Conservation (phyloP, 805 yeast species). For the Candida insectorum region DNA sequence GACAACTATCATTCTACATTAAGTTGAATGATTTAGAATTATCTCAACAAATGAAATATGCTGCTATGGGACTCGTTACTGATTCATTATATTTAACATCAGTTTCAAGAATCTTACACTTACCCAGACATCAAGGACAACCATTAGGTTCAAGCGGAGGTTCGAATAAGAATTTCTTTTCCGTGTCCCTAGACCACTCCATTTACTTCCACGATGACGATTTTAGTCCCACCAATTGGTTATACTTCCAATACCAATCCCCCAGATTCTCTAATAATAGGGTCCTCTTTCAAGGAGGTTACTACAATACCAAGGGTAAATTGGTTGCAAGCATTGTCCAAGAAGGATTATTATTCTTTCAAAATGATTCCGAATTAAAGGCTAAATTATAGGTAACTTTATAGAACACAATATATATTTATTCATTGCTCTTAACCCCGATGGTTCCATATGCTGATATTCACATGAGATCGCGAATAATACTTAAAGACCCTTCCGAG, state of each 20-base stretch:
- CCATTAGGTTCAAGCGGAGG: conserved; percentile 21
- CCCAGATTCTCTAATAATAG: conserved; percentile 30
- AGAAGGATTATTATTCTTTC: conserved; percentile 29
- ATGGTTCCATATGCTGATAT: too few species aligned
- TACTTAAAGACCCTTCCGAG: neutral
- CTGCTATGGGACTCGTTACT: conserved; percentile 23
- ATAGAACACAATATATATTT: conserved; percentile 2
- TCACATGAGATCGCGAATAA: neutral
- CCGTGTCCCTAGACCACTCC: conserved; percentile 32
- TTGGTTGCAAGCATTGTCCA: conserved; percentile 31
- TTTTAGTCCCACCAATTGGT: conserved; percentile 33
- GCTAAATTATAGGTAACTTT: conserved; percentile 16
- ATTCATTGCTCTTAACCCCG: neutral
- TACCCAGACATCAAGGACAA: conserved; percentile 15
- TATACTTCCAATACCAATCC: conserved; percentile 23
- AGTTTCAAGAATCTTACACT: conserved; percentile 24
- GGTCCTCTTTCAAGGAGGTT: conserved; percentile 25
- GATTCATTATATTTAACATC: conserved; percentile 32
- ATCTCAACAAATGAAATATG: conserved; percentile 19
- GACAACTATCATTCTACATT: conserved; percentile 31
- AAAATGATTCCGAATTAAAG: conserved; percentile 11
- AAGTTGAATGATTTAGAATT: conserved; percentile 19
- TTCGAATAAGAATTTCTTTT: conserved; percentile 23
- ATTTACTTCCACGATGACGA: conserved; percentile 34
- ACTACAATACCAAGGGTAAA: conserved; percentile 26